Evolutionary conservation across 768 basidiomycete species (phyloP).

Genomic region (Leccinum variicolor): DNA sequence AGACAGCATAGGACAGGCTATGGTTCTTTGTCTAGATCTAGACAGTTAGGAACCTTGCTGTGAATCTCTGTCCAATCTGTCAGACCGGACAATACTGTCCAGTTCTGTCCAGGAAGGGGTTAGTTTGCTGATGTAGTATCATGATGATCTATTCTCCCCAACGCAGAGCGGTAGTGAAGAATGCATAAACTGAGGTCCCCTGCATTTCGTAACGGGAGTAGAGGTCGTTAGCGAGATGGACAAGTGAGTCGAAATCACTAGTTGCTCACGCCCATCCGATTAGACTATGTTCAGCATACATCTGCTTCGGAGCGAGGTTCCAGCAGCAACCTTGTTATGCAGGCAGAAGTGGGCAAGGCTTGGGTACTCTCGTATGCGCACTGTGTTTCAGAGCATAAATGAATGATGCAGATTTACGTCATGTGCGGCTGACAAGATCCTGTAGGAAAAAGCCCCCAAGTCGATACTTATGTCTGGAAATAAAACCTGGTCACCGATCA

Average conservation of each 20-base stretch:
- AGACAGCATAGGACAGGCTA: not conserved
- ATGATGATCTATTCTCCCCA: slow-evolving; percentile 19
- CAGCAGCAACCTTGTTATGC: not conserved
- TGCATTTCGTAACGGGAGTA: slow-evolving; percentile 21
- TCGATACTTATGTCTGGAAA: not conserved
- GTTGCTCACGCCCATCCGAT: slow-evolving; percentile 17
- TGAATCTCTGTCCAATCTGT: not conserved
- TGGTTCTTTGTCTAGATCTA: not conserved
- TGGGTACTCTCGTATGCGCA: slow-evolving; percentile 8
- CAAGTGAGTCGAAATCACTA: slow-evolving; percentile 19
- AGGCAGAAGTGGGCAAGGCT: not conserved
- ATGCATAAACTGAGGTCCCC: slow-evolving; percentile 27
- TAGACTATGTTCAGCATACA: not conserved
- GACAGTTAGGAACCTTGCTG: not conserved
- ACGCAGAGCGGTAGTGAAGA: slow-evolving; percentile 24
- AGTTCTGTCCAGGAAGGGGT: not conserved
- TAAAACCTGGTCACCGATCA: not conserved
- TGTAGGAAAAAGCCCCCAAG: slow-evolving; percentile 6
- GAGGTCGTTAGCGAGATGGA: slow-evolving; percentile 23
- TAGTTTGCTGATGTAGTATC: not conserved
- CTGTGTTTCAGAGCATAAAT: not conserved
- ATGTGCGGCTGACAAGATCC: not conserved
- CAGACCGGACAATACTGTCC: not conserved
- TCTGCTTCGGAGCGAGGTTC: not conserved
- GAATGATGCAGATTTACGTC: slow-evolving; percentile 9